These are phyloP conservation scores for Cystoderma amianthinum DNA, from an alignment of 768 basidiomycete genomes.

Conservation along the genomic window DNA sequence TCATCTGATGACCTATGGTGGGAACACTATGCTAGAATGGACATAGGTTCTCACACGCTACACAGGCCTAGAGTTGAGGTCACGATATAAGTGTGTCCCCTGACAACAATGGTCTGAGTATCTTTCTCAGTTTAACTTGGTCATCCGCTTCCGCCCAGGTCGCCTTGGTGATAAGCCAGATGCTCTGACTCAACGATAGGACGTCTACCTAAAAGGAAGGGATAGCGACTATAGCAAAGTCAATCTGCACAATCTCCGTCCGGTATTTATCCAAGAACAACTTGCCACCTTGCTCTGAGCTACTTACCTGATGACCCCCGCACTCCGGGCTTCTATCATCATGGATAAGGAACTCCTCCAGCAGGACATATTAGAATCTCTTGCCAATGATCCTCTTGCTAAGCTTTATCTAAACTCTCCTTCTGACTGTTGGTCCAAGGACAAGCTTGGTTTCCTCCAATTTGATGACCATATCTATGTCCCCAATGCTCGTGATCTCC, in stretches of 20 bases:
- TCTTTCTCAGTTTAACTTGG: not conserved
- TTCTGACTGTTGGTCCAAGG: constrained; percentile 1
- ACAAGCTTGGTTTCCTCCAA: constrained; percentile 1
- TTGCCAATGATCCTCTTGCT: not conserved
- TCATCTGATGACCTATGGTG: too few relatives aligned
- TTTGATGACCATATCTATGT: constrained; percentile 2
- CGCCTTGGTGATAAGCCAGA: constrained; percentile 14
- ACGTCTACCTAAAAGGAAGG: constrained; percentile 19
- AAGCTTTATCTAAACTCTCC: not conserved
- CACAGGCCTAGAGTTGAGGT: too few relatives aligned
- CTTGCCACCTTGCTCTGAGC: constrained; percentile 7
- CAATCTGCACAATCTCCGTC: constrained; percentile 15
- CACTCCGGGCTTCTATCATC: constrained; percentile 7
- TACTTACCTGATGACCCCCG: not conserved
- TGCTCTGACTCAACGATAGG: constrained; percentile 15
- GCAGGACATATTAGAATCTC: not conserved
- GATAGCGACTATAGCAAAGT: constrained; percentile 13
- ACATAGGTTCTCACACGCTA: too few relatives aligned
- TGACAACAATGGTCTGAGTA: not conserved
- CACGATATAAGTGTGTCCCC: too few relatives aligned
- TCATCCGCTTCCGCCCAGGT: constrained; percentile 7
- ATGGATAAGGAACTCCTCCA: constrained; percentile 13
- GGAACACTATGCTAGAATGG: too few relatives aligned
- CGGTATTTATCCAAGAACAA: constrained; percentile 13
- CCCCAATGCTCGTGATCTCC: not conserved